phyloP scores from a whole-genome alignment of 2,329 filamentous ascomycete genomes.

The Cercospora sp. region DNA sequence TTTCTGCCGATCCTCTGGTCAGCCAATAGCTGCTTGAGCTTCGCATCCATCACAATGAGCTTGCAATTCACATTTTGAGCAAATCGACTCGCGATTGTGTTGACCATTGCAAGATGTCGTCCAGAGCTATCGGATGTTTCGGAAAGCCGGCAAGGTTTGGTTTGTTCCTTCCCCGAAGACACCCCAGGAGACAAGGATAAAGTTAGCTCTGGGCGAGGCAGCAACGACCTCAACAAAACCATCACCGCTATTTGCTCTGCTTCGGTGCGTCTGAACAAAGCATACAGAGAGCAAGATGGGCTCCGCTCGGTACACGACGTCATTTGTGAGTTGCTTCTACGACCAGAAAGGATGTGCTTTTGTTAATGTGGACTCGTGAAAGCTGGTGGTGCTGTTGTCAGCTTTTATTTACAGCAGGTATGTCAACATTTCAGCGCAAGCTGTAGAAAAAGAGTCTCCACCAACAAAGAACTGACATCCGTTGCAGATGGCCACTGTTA shows the following conservation, averaged over 20 bases:
- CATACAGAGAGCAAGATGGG: not conserved
- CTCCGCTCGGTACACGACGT: not conserved
- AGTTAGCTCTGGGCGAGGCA: not conserved
- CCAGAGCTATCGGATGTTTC: not conserved
- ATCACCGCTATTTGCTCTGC: not conserved
- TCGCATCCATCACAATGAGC: not conserved
- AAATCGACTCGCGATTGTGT: not conserved
- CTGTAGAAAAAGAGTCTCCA: not conserved
- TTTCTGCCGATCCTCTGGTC: not conserved
- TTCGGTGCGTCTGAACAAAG: not conserved
- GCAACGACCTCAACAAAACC: not conserved
- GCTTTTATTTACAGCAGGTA: conserved; percentile 27
- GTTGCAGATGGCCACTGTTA: conserved; percentile 10
- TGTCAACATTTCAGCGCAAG: not conserved
- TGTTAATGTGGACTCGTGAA: not conserved
- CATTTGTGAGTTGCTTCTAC: not conserved
- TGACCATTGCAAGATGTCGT: not conserved
- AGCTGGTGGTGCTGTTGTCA: conserved; percentile 21
- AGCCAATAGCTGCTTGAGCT: not conserved
- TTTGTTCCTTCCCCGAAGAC: not conserved
- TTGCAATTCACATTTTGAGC: not conserved
- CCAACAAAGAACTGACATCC: not conserved
- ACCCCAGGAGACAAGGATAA: not conserved
- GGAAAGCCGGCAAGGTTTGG: not conserved
- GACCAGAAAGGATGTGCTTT: not conserved